Evolutionary conservation across 2,329 filamentous ascomycete genomes (phyloP), one percentile per base, ranked within the genome.

Genomic region (Orbilia javanica): DNA sequence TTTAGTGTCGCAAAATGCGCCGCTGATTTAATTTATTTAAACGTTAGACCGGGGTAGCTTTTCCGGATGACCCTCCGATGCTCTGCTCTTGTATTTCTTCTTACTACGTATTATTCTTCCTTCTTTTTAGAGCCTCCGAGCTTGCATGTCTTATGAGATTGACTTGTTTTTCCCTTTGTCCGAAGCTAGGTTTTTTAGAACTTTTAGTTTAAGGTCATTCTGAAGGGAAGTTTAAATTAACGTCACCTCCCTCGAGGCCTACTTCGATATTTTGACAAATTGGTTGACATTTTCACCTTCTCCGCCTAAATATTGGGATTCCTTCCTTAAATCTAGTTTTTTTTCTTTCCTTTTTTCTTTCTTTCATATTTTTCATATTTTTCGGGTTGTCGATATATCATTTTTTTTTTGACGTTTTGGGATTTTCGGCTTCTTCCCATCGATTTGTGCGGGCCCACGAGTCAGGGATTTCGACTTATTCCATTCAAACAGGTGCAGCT

Each of bases 381-480:
- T n/a, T n/a, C n/a, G n/a, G n/a, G n/a, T n/a, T n/a, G n/a, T n/a
- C n/a, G n/a, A n/a, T n/a, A 18, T 44, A 44, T 44, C 15, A 25
- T 15, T 50, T 50, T 15, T 27, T 25, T 27, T 3, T 13, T 1
- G 39, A 18, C 5, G n/a, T 48, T 48, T 6, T 36, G 8, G 15
- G 39, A 27, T 27, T 50, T 50, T 50, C 79, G 81, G 84, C 60
- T 36, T 50, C 52, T 60, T 60, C 42, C 55, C 50, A 65, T 65
- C 22, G 34, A 44, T 67, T 62, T 46, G 69, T 64, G 46, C 65
- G 44, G 36, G 66, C 70, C 31, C 79, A 74, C 52, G 52, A 22
- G 84, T 81, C 81, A 86, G 86, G 79, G 86, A 86, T 81, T 87
- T 91, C 82, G n/a, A n/a, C 90, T 89, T 50, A 2, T 50, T 50